A percentile compares a stretch with the other conserved stretches of the same genome.
phyloP scores from a whole-genome alignment of 2,329 filamentous ascomycete species.

The Elsinoe necatrix region DNA sequence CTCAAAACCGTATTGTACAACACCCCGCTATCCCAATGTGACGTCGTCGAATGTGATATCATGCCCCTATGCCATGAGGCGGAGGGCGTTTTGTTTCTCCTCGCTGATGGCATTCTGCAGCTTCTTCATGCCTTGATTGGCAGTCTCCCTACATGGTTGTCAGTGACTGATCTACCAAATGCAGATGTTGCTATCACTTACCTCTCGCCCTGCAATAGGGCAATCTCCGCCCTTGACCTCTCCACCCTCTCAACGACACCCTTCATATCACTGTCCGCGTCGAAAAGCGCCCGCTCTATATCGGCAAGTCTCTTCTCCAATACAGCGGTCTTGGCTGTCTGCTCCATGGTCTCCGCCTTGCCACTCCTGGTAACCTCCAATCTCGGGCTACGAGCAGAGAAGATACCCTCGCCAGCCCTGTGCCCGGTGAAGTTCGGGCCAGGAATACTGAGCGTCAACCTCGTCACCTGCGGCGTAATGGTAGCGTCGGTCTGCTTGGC shows the following conservation, averaged over 20 bases:
- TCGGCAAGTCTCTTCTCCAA: constrained; percentile 73
- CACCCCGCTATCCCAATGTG: neutral
- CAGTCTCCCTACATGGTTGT: constrained; percentile 14
- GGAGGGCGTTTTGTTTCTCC: constrained; percentile 17
- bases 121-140: constrained; percentile 17
- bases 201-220: constrained; percentile 64
- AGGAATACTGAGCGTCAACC: constrained; percentile 50
- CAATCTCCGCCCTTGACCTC: constrained; percentile 71
- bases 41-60: neutral
- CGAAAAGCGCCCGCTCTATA: constrained; percentile 69
- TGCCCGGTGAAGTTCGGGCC: constrained; percentile 53
- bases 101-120: constrained; percentile 17
- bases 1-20: neutral
- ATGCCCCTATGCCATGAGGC: constrained; percentile 16
- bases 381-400: constrained; percentile 48
- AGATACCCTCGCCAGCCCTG: constrained; percentile 33
- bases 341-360: constrained; percentile 24
- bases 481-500: constrained; percentile 66
- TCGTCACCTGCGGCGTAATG: constrained; percentile 66
- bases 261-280: constrained; percentile 74
- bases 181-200: constrained; percentile 45
- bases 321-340: constrained; percentile 60
- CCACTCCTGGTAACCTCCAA: constrained; percentile 56
- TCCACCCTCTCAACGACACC: constrained; percentile 78
- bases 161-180: neutral